Percentiles rank a stretch among this genome's conserved stretches.
Conservation (phyloP, 768 basidiomycete genomes). For the Boletus reticuloceps region DNA sequence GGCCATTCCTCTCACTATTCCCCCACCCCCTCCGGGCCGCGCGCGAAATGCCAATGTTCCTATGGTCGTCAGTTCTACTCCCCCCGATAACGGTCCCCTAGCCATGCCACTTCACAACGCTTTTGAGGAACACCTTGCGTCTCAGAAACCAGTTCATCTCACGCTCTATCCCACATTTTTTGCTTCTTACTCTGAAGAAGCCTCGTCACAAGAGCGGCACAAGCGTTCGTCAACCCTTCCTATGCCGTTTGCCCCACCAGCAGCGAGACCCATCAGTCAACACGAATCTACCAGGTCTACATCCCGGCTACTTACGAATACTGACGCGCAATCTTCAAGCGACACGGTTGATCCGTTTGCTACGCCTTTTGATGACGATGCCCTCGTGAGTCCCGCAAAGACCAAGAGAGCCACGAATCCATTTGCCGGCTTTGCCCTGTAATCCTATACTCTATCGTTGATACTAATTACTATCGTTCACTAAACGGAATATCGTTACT, state of each 20-base stretch:
- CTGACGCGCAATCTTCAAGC: conserved; percentile 39
- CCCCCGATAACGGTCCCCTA: conserved; percentile 23
- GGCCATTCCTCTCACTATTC: conserved; percentile 35
- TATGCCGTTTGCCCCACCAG: conserved; percentile 12
- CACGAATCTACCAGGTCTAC: conserved; percentile 34
- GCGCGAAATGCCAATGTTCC: conserved; percentile 37
- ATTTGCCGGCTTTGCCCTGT: conserved; percentile 39
- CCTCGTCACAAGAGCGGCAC: conserved; percentile 16
- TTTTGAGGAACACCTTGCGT: conserved; percentile 26
- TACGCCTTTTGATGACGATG: conserved; percentile 80
- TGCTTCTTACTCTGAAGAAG: conserved; percentile 1
- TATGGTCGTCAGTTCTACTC: conserved; percentile 31
- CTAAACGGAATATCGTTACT: conserved; percentile 6
- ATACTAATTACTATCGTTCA: conserved; percentile 12
- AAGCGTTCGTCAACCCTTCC: conserved; percentile 23
- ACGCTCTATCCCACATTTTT: conserved; percentile 15
- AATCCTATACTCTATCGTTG: conserved; percentile 14
- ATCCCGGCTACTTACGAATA: conserved; percentile 44
- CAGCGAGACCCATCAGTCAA: conserved; percentile 15
- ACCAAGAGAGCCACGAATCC: conserved; percentile 55
- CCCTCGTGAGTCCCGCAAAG: conserved; percentile 32
- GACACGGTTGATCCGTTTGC: conserved; percentile 53
- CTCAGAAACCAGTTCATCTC: conserved; percentile 17
- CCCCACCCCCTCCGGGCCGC: conserved; percentile 31
- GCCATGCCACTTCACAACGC: conserved; percentile 44